Conservation (phyloP, 2,329 filamentous ascomycete species). For the Pseudogymnoascus sp. region DNA sequence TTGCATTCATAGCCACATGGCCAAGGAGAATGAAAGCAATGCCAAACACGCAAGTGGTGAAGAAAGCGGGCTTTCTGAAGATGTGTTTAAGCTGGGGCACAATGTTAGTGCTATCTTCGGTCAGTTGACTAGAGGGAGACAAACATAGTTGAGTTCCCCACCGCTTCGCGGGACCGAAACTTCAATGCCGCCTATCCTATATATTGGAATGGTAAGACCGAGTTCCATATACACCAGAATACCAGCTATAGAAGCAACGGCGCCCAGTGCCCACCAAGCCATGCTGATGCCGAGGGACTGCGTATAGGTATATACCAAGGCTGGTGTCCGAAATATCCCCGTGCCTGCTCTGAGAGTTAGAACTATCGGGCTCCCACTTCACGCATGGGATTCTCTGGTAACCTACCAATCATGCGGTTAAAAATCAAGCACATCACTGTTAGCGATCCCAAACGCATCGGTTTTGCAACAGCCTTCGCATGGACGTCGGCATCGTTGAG, state of each 20-base stretch:
- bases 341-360: constrained; percentile 10
- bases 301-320: constrained; percentile 11
- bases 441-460: constrained; percentile 15
- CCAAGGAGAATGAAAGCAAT: constrained; percentile 29
- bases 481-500: constrained; percentile 13
- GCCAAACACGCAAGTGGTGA: constrained; percentile 39
- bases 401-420: constrained; percentile 13
- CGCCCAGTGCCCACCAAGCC: constrained; percentile 16
- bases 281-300: constrained; percentile 14
- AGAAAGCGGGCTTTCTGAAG: constrained; percentile 30
- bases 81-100: constrained; percentile 32
- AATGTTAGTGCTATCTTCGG: neutral
- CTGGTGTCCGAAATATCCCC: constrained; percentile 15
- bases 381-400: neutral
- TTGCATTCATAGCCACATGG: constrained; percentile 42
- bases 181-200: constrained; percentile 32
- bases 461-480: constrained; percentile 16
- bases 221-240: constrained; percentile 35
- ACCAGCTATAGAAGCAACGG: constrained; percentile 13
- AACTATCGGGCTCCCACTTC: neutral
- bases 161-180: constrained; percentile 38
- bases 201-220: constrained; percentile 39
- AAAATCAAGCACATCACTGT: constrained; percentile 17
- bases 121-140: neutral
- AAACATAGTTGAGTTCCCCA: constrained; percentile 41